Conservation (phyloP, 179 eudicot species). For the Patellifolia procumbens region DNA sequence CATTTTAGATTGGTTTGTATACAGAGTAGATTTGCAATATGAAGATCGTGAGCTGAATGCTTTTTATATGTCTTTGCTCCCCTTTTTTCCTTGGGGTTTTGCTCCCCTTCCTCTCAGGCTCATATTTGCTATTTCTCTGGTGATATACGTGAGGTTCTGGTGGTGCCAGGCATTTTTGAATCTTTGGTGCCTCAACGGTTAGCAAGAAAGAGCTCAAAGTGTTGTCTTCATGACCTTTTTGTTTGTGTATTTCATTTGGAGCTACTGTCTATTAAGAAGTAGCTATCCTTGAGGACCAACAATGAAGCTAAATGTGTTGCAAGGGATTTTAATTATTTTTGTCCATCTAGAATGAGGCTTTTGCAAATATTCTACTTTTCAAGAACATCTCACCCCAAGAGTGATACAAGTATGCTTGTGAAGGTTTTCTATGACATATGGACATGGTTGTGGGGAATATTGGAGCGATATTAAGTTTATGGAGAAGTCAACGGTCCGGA, state of each 20-base stretch:
- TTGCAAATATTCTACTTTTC: background rate
- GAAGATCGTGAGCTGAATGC: background rate
- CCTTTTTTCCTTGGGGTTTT: background rate
- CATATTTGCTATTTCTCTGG: constrained; percentile 88
- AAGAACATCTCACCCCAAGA: background rate
- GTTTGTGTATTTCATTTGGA: background rate
- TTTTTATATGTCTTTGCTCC: background rate
- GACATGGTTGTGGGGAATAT: background rate
- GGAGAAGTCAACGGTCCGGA: background rate
- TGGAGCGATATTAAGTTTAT: background rate
- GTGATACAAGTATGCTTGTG: background rate
- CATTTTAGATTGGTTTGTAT: constrained; percentile 14
- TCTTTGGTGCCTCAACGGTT: constrained; percentile 74
- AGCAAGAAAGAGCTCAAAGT: constrained; percentile 80
- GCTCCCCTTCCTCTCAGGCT: constrained; percentile 38
- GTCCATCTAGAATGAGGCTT: background rate
- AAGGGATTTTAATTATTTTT: background rate
- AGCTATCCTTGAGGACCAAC: background rate
- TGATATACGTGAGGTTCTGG: constrained; percentile 71
- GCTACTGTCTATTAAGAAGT: background rate
- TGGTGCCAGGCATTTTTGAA: constrained; percentile 85
- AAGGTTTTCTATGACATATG: background rate
- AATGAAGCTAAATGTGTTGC: background rate
- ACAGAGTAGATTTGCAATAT: background rate
- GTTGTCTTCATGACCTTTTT: constrained; percentile 3